A percentile compares a stretch with the other conserved stretches of the same genome.
Evolutionary conservation across 106 monocot genomes (phyloP).

Genomic region (Platanthera guangdongensis): DNA sequence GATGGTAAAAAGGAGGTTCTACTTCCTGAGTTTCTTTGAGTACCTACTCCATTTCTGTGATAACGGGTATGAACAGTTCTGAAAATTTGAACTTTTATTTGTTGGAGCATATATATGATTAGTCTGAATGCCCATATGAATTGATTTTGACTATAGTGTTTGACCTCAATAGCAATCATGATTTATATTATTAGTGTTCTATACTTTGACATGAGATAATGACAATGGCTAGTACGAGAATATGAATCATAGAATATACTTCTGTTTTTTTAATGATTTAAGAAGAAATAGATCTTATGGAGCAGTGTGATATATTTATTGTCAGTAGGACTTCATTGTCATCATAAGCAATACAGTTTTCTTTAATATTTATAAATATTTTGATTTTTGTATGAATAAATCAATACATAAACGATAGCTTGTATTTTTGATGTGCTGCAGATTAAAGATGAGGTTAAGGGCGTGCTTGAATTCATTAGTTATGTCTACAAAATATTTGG

Average conservation of each 20-base stretch:
- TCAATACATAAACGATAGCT: neutral
- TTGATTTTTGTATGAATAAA: neutral
- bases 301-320: neutral
- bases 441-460: constrained; percentile 86
- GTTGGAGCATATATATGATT: neutral
- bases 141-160: neutral
- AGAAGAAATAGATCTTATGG: neutral
- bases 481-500: constrained; percentile 79
- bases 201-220: neutral
- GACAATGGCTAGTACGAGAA: neutral
- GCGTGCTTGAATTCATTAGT: constrained; percentile 73
- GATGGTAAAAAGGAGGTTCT: neutral
- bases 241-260: neutral
- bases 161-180: neutral
- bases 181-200: neutral
- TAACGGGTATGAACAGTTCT: neutral
- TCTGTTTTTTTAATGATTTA: neutral
- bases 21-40: neutral
- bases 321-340: neutral
- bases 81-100: neutral
- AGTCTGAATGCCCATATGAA: too few relatives aligned
- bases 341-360: neutral
- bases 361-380: neutral
- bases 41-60: neutral
- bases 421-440: constrained; percentile 16